Evolutionary conservation across 805 yeast species (phyloP).

Genomic region (Saccharomycopsis schoenii): DNA sequence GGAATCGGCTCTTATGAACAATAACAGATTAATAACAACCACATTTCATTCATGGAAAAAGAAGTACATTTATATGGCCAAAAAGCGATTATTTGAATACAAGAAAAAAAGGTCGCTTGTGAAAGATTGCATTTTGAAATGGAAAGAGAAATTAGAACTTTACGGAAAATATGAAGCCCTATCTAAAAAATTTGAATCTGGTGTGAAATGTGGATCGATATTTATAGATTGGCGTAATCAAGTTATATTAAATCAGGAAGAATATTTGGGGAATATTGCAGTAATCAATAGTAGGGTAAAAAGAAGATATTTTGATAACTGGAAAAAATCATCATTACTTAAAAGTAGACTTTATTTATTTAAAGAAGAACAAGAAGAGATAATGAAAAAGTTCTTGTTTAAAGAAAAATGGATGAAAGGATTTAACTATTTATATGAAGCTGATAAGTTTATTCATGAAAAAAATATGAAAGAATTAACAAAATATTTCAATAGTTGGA

Average conservation of each 20-base stretch:
- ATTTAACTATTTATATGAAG: neutral
- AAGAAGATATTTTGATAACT: slow-evolving; percentile 4
- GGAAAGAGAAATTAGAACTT: neutral
- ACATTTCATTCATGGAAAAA: neutral
- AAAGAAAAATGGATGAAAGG: neutral
- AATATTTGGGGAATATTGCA: neutral
- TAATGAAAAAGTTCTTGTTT: slow-evolving; percentile 8
- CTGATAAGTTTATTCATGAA: neutral
- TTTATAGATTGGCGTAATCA: slow-evolving; percentile 6
- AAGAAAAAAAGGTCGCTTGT: neutral
- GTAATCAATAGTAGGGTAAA: neutral
- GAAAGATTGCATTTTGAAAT: neutral
- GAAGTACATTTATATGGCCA: neutral
- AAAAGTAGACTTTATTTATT: slow-evolving; percentile 1
- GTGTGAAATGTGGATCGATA: slow-evolving; percentile 8
- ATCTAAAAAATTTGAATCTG: neutral
- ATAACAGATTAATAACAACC: neutral
- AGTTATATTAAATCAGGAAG: neutral
- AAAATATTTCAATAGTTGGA: slow-evolving; percentile 9
- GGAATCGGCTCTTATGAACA: neutral
- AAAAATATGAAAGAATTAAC: neutral
- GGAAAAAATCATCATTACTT: slow-evolving; percentile 5
- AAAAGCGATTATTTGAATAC: neutral
- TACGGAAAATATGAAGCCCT: neutral
- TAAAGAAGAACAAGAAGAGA: neutral